A percentile compares a stretch with the other conserved stretches of the same genome.
Conservation (phyloP, 1,139 yeast species). For the Geotrichum europaeum region DNA sequence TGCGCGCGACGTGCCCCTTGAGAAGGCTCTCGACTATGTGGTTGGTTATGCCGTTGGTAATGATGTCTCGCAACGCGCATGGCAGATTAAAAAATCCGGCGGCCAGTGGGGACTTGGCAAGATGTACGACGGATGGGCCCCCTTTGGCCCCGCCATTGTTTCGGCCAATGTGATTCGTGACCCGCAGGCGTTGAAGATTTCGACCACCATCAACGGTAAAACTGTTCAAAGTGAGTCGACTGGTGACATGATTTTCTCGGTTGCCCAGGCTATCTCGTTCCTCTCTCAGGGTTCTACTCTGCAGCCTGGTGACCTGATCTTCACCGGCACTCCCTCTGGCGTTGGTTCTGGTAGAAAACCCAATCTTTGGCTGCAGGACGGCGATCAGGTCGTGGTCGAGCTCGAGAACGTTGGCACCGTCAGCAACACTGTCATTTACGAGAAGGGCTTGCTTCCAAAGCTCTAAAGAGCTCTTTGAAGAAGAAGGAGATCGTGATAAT, state of each 20-base stretch:
- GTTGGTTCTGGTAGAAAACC: slow-evolving; percentile 45
- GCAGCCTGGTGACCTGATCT: slow-evolving; percentile 45
- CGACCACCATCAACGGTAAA: slow-evolving; percentile 41
- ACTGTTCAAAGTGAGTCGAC: slow-evolving; percentile 43
- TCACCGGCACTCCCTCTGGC: slow-evolving; percentile 52
- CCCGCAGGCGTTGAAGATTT: slow-evolving; percentile 34
- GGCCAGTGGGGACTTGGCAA: slow-evolving; percentile 50
- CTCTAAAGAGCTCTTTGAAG: neutral
- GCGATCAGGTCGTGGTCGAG: slow-evolving; percentile 42
- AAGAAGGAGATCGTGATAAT: neutral
- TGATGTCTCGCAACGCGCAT: slow-evolving; percentile 49
- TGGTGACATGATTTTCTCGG: slow-evolving; percentile 46
- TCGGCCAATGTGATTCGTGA: slow-evolving; percentile 34
- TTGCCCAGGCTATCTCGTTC: slow-evolving; percentile 43
- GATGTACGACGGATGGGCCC: slow-evolving; percentile 52
- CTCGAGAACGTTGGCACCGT: slow-evolving; percentile 44
- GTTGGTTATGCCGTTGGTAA: slow-evolving; percentile 51
- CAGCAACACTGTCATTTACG: slow-evolving; percentile 37
- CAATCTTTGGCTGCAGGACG: slow-evolving; percentile 41
- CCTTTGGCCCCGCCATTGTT: slow-evolving; percentile 49
- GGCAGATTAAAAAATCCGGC: slow-evolving; percentile 45
- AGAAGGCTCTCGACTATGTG: slow-evolving; percentile 44
- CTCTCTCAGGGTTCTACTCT: slow-evolving; percentile 49
- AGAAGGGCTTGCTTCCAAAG: slow-evolving; percentile 17
- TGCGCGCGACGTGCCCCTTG: slow-evolving; percentile 41